phyloP scores from a whole-genome alignment of 2,329 filamentous ascomycete genomes.

The Aciculosporium take region DNA sequence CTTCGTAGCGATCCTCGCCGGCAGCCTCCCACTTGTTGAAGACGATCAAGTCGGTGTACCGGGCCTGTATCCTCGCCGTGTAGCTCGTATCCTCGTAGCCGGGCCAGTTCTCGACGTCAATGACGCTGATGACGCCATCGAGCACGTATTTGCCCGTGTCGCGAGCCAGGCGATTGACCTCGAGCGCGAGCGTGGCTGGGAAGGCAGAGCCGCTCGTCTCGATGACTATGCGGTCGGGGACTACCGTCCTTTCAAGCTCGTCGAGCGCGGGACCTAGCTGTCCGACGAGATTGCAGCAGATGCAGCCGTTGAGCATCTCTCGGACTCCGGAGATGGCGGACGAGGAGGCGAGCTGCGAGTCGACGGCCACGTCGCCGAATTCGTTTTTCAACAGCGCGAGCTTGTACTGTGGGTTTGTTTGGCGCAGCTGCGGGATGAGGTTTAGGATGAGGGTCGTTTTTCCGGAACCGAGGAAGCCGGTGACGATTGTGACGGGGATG shows the following conservation, averaged over 20 bases:
- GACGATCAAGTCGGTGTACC: constrained; percentile 79
- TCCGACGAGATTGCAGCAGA: constrained; percentile 96
- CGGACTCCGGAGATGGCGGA: constrained; percentile 76
- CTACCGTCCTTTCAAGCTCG: constrained; percentile 45
- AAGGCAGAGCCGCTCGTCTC: constrained; percentile 85
- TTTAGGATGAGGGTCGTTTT: constrained; percentile 95
- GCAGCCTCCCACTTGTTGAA: constrained; percentile 86
- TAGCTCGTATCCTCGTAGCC: constrained; percentile 86
- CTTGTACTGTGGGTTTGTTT: constrained; percentile 59
- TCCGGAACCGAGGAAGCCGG: constrained; percentile 88
- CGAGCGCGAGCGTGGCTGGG: constrained; percentile 79
- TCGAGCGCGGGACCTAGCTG: constrained; percentile 69
- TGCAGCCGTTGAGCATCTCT: constrained; percentile 91
- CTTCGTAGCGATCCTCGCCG: constrained; percentile 59
- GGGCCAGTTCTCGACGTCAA: constrained; percentile 90
- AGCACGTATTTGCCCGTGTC: constrained; percentile 57
- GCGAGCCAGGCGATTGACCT: constrained; percentile 66
- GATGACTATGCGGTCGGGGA: constrained; percentile 77
- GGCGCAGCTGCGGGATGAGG: constrained; percentile 75
- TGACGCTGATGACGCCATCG: constrained; percentile 77
- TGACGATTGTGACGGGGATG: constrained; percentile 87
- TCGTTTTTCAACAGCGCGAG: constrained; percentile 96
- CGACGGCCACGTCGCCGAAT: constrained; percentile 87
- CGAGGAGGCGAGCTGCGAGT: constrained; percentile 77
- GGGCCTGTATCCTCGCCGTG: constrained; percentile 75